Evolutionary conservation across 441 rosid species (phyloP).

Genomic region (Cnidoscolus chayamansa): DNA sequence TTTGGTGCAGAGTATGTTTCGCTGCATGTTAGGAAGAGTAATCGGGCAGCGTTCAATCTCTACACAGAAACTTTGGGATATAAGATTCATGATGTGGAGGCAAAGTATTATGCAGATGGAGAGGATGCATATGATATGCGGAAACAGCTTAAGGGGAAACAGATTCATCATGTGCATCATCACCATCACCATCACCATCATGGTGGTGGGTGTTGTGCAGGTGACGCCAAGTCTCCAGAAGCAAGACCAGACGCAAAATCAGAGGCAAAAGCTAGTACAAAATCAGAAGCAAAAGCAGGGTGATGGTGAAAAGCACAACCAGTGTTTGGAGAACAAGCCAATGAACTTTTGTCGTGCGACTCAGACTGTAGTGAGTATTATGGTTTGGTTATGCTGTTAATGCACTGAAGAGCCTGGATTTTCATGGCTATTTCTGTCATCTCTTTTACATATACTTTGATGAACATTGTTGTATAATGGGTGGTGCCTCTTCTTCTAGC

Average conservation of each 20-base stretch:
- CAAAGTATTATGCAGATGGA: conserved; percentile 95
- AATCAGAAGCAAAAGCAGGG: conserved; percentile 35
- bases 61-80: conserved; percentile 83
- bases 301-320: conserved; percentile 20
- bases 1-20: conserved; percentile 95
- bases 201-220: conserved; percentile 82
- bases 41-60: conserved; percentile 86
- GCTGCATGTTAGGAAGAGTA: conserved; percentile 90
- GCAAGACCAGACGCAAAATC: conserved; percentile 49
- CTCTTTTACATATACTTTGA: neutral
- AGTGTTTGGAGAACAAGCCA: conserved; percentile 6
- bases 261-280: conserved; percentile 45
- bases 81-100: conserved; percentile 88
- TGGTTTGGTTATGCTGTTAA: conserved; percentile 14
- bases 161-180: conserved; percentile 55
- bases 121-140: conserved; percentile 99
- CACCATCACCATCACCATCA: conserved; percentile 46
- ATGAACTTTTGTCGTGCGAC: conserved; percentile 6
- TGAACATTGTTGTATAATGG: conserved; percentile 18
- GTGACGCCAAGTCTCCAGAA: conserved; percentile 38
- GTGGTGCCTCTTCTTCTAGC: neutral
- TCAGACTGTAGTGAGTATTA: conserved; percentile 7
- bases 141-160: conserved; percentile 85
- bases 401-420: neutral
- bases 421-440: neutral